Evolutionary conservation across 108 stramenopile species (phyloP).

Genomic region (Pseudonitzschia delicatissima): DNA sequence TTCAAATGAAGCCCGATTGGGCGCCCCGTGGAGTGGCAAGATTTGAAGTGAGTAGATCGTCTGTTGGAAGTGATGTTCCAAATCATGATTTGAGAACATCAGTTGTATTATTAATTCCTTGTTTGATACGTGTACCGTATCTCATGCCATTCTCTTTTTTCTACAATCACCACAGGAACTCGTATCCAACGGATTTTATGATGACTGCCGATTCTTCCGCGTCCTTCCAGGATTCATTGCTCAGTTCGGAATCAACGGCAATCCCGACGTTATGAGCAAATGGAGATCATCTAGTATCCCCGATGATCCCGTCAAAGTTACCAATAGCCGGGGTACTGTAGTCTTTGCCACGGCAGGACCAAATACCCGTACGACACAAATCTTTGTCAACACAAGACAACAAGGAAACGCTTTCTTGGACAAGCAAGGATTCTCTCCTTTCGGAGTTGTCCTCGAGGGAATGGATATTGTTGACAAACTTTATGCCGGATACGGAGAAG

Average conservation of each 20-base stretch:
- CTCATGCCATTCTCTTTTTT: background rate
- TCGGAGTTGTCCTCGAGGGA: slow-evolving; percentile 87
- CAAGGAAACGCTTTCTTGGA: slow-evolving; percentile 83
- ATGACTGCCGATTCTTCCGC: slow-evolving; percentile 82
- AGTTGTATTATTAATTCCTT: background rate
- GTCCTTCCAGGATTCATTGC: slow-evolving; percentile 89
- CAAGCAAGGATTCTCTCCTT: slow-evolving; percentile 90
- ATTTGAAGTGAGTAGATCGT: slow-evolving; percentile 47
- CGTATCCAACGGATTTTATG: slow-evolving; percentile 53
- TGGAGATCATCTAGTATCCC: slow-evolving; percentile 54
- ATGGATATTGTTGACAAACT: slow-evolving; percentile 87
- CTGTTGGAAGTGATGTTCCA: no score
- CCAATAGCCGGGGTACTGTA: slow-evolving; percentile 81
- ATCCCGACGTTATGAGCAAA: slow-evolving; percentile 65
- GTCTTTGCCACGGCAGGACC: slow-evolving; percentile 91
- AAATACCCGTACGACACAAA: slow-evolving; percentile 87
- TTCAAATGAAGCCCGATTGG: slow-evolving; percentile 74
- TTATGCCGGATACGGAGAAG: slow-evolving; percentile 91
- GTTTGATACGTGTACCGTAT: background rate
- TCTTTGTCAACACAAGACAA: slow-evolving; percentile 78
- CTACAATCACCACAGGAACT: slow-evolving; percentile 35
- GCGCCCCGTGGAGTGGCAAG: slow-evolving; percentile 72
- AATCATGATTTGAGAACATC: no score
- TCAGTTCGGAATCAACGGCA: slow-evolving; percentile 90
- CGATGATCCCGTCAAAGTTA: slow-evolving; percentile 86